Evolutionary conservation across 2,329 filamentous ascomycete species (phyloP), one percentile per base, ranked within the genome.

Genomic region (Alternaria solani): DNA sequence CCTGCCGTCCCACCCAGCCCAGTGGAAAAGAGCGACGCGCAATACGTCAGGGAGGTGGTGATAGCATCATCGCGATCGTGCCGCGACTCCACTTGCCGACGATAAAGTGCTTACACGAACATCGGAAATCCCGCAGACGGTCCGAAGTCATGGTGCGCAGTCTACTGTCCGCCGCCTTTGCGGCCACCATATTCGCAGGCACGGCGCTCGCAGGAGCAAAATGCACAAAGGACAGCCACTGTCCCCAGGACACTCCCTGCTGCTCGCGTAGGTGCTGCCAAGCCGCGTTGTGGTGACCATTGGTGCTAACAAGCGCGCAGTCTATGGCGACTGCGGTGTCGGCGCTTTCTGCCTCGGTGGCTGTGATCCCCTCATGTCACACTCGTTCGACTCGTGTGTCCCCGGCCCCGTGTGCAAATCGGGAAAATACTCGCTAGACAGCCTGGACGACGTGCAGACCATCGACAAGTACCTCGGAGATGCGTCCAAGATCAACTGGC

Each of bases 291-390:
- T 8, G 12, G 9, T 14, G 14, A 38, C 51, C 52, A 42, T 57
- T 57, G 25, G 39, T 64, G 67, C 74, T 75, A 69, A 77, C 64
- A 57, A 18, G 30, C 9, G 54, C 52, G 32, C 68, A 96, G 93
- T 95, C 80, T 98, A 97, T 80, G 92, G 92, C 71, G 85, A 94
- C 79, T 98, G 95, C 75, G 95, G 94, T 82, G 88, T 93, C 57
- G 95, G 95, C 73, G 95, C 94, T 57, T 98, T 91, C 86, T 99
- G 95, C 75, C 87, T 99, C 20, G 95, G 95, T 72, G 95, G 95
- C 65, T 99, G 95, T 83, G 94, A 98, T 77, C 92, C 93, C 32
- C 87, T 89, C 75, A 90, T 89, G 81, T 98, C 94, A 48, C 91
- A 89, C 82, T 87, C 87, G 12, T 85, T 97, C 70, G 88, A 96